phyloP scores from a whole-genome alignment of 1,139 yeast species.

The Yamadazyma siamensis region DNA sequence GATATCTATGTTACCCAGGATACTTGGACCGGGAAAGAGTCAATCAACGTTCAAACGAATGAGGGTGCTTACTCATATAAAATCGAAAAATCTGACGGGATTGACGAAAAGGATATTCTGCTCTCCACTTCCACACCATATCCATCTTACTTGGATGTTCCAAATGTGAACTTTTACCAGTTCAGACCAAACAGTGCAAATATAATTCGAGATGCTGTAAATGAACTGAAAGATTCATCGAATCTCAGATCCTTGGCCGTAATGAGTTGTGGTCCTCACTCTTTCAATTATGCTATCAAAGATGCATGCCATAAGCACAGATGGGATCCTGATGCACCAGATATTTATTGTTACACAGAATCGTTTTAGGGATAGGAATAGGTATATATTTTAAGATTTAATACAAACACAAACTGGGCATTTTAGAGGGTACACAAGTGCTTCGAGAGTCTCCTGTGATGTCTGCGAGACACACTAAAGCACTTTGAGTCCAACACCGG shows the following conservation, averaged over 20 bases:
- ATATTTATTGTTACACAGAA: constrained; percentile 35
- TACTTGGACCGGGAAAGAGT: neutral
- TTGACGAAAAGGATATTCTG: constrained; percentile 1
- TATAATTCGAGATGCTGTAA: constrained; percentile 7
- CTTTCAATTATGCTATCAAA: constrained; percentile 24
- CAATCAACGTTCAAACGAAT: neutral
- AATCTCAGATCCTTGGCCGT: constrained; percentile 29
- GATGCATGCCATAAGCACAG: constrained; percentile 26
- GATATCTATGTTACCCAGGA: constrained; percentile 19
- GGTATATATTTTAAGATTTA: too few species aligned
- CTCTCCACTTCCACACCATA: neutral
- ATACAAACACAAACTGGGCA: too few species aligned
- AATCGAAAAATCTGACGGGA: neutral
- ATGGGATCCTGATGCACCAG: constrained; percentile 25
- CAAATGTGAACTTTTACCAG: constrained; percentile 8
- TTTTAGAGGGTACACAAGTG: too few species aligned
- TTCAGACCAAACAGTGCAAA: constrained; percentile 11
- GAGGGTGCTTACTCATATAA: neutral
- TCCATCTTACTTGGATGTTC: constrained; percentile 3
- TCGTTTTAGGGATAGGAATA: constrained; percentile 13
- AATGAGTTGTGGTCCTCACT: constrained; percentile 35
- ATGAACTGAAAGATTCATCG: constrained; percentile 3
- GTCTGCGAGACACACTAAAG: too few species aligned
- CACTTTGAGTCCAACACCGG: too few species aligned
- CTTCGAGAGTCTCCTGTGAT: too few species aligned